phyloP scores from a whole-genome alignment of 805 yeast species.

The Nakazawaea wyomingensis region DNA sequence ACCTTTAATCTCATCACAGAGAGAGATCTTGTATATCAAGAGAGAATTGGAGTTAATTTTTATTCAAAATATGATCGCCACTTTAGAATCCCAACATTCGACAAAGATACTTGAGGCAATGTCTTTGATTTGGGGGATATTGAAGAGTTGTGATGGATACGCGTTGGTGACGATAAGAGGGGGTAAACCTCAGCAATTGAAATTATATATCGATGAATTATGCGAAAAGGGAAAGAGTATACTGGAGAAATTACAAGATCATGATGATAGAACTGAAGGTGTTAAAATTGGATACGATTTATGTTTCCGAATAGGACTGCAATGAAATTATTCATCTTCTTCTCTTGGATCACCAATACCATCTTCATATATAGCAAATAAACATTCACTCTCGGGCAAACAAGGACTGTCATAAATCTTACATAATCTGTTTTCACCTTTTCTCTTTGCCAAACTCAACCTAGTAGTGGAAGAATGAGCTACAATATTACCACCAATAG shows the following conservation, averaged over 20 bases:
- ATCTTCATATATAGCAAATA: slow-evolving; percentile 93
- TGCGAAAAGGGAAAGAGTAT: neutral
- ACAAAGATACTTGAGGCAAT: neutral
- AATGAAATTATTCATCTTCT: slow-evolving; percentile 43
- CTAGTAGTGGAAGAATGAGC: slow-evolving; percentile 97
- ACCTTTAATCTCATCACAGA: slow-evolving; percentile 11
- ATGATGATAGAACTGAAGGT: neutral
- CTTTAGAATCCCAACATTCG: neutral
- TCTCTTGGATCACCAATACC: slow-evolving; percentile 95
- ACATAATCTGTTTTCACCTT: slow-evolving; percentile 89
- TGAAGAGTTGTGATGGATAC: slow-evolving; percentile 7
- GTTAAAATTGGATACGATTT: slow-evolving; percentile 1
- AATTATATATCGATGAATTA: neutral
- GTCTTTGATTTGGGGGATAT: slow-evolving; percentile 10
- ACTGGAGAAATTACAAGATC: neutral
- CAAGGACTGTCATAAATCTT: slow-evolving; percentile 96
- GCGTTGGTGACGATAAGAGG: neutral
- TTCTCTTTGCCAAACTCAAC: slow-evolving; percentile 82
- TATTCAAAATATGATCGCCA: neutral
- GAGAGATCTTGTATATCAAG: slow-evolving; percentile 9
- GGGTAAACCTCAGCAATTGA: neutral
- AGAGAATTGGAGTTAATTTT: slow-evolving; percentile 12
- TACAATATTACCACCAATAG: slow-evolving; percentile 96
- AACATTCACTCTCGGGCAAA: slow-evolving; percentile 90
- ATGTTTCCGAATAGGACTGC: slow-evolving; percentile 1